phyloP scores from a whole-genome alignment of 805 yeast species.

The Saturnispora sekii region DNA sequence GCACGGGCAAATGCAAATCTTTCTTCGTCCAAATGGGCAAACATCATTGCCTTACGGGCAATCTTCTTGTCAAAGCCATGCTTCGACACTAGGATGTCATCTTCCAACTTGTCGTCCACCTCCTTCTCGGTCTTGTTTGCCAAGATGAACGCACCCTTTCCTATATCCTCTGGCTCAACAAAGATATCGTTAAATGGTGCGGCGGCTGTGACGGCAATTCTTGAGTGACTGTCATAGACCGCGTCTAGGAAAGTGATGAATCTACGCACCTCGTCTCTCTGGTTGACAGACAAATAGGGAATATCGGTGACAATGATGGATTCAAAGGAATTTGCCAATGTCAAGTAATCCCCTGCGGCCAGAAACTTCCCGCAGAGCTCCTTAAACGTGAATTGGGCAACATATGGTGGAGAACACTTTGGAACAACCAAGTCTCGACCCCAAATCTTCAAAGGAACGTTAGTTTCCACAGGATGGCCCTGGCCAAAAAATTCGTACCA shows the following conservation, averaged over 20 bases:
- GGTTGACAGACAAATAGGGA: slow-evolving; percentile 70
- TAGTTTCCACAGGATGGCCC: slow-evolving; percentile 34
- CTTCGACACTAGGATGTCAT: slow-evolving; percentile 56
- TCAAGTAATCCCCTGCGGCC: slow-evolving; percentile 91
- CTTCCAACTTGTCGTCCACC: slow-evolving; percentile 26
- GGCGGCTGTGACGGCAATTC: slow-evolving; percentile 82
- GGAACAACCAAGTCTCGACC: slow-evolving; percentile 80
- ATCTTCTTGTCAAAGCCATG: slow-evolving; percentile 70
- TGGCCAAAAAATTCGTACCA: slow-evolving; percentile 81
- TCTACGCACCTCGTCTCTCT: slow-evolving; percentile 77
- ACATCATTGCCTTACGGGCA: slow-evolving; percentile 64
- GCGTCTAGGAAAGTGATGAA: slow-evolving; percentile 95
- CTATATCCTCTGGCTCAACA: slow-evolving; percentile 66
- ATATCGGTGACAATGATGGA: slow-evolving; percentile 88
- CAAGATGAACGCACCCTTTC: slow-evolving; percentile 34
- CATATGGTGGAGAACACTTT: slow-evolving; percentile 60
- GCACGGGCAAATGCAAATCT: slow-evolving; percentile 96
- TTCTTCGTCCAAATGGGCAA: slow-evolving; percentile 82
- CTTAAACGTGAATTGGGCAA: slow-evolving; percentile 82
- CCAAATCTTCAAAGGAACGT: slow-evolving; percentile 57
- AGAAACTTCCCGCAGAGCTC: slow-evolving; percentile 80
- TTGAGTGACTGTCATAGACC: slow-evolving; percentile 82
- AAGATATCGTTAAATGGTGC: slow-evolving; percentile 78
- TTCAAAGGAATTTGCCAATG: slow-evolving; percentile 65
- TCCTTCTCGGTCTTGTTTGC: slow-evolving; percentile 21